Percentiles rank a stretch among this genome's conserved stretches.
phyloP scores from a whole-genome alignment of 1,284 basidiomycete genomes.

The Veloporphyrellus conicus region DNA sequence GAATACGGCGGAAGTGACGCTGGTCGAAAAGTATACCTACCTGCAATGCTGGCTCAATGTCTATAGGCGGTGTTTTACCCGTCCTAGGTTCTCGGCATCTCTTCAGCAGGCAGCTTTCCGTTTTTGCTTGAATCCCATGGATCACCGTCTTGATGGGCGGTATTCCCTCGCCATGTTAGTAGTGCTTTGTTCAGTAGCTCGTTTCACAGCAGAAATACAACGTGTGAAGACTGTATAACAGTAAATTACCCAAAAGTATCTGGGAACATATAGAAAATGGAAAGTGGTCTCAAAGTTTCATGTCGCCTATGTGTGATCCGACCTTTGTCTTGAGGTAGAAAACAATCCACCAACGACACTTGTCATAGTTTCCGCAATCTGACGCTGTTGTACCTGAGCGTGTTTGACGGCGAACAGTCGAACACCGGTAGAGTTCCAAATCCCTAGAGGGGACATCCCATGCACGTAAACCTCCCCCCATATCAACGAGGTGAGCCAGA shows the following conservation, averaged over 20 bases:
- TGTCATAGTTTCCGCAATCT: constrained; percentile 70
- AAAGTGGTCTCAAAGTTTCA: neutral
- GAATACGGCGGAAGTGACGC: constrained; percentile 23
- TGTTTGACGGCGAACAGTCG: constrained; percentile 88
- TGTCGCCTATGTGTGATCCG: constrained; percentile 26
- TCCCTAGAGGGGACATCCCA: constrained; percentile 74
- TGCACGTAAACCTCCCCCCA: constrained; percentile 95
- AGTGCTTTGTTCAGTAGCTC: neutral
- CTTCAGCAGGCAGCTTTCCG: constrained; percentile 9
- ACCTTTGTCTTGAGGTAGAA: constrained; percentile 28
- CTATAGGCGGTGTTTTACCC: constrained; percentile 22
- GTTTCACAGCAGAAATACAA: neutral
- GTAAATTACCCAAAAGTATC: neutral
- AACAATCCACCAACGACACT: constrained; percentile 60
- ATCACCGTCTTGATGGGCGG: neutral
- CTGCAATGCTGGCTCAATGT: constrained; percentile 32
- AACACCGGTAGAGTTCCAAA: constrained; percentile 85
- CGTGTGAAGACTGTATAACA: neutral
- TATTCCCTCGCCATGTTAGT: too few species aligned
- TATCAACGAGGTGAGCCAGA: constrained; percentile 86
- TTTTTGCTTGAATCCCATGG: constrained; percentile 9
- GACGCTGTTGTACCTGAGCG: constrained; percentile 61
- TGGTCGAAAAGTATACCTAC: constrained; percentile 23
- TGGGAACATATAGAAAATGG: neutral
- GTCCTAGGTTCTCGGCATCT: constrained; percentile 16